A percentile compares a stretch with the other conserved stretches of the same genome.
These are phyloP conservation scores for Herpetospermum pedunculosum DNA, from an alignment of 306 rosid genomes.

Conservation along the genomic window DNA sequence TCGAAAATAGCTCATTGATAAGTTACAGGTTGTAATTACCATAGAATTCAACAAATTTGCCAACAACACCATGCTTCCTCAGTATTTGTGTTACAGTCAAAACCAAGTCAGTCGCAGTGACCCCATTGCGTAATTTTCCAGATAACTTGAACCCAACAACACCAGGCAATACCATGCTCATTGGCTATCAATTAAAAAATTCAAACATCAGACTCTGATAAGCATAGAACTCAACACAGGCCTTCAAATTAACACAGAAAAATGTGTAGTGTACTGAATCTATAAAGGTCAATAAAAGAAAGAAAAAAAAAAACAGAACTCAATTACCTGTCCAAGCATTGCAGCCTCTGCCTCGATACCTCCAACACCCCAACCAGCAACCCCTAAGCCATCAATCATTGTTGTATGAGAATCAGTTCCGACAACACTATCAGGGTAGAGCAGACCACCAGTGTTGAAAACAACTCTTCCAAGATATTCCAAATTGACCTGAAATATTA, in stretches of 20 bases:
- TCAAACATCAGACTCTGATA: conserved; percentile 14
- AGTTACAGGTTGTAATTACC: conserved; percentile 30
- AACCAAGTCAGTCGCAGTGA: conserved; percentile 90
- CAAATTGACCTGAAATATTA: conserved; percentile 65
- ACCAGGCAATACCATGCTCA: conserved; percentile 98
- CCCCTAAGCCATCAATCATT: conserved; percentile 94
- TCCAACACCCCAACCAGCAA: conserved; percentile 98
- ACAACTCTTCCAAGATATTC: conserved; percentile 94
- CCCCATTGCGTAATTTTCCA: conserved; percentile 70
- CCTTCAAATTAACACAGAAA: not conserved
- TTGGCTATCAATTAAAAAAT: conserved; percentile 47
- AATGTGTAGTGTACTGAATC: not conserved
- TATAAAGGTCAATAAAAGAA: not conserved
- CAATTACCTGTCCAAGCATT: conserved; percentile 85
- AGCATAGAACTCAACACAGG: not conserved
- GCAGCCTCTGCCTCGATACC: conserved; percentile 96
- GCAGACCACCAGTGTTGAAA: conserved; percentile 71
- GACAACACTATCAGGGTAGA: conserved; percentile 93
- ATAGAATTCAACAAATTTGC: conserved; percentile 89
- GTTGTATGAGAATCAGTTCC: conserved; percentile 95
- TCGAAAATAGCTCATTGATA: not conserved
- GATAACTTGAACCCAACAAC: conserved; percentile 87
- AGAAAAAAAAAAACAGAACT: not conserved
- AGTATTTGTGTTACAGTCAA: conserved; percentile 84
- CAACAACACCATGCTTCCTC: conserved; percentile 93